Conservation (phyloP, 2,329 filamentous ascomycete genomes). For the Aspergillus vadensis region DNA sequence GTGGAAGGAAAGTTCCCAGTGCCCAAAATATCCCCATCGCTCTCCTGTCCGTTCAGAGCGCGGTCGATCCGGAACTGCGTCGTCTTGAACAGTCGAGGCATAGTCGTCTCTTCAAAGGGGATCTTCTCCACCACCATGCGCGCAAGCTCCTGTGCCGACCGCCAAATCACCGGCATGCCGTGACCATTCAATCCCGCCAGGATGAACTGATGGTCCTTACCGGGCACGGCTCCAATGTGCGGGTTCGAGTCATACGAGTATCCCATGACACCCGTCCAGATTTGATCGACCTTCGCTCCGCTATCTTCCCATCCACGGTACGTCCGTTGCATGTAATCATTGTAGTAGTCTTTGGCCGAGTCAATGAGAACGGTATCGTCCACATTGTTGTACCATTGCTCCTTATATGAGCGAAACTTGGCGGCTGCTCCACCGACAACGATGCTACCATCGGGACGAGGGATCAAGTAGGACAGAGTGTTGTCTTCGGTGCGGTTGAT, state of each 20-base stretch:
- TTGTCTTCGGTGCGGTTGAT: constrained; percentile 54
- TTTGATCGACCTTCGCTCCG: constrained; percentile 27
- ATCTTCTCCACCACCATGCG: constrained; percentile 50
- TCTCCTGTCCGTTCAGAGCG: constrained; percentile 23
- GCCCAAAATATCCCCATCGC: constrained; percentile 32
- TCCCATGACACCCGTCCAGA: constrained; percentile 53
- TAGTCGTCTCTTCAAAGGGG: constrained; percentile 28
- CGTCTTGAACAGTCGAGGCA: constrained; percentile 37
- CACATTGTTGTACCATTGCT: constrained; percentile 48
- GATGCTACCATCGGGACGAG: constrained; percentile 55
- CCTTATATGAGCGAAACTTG: constrained; percentile 24
- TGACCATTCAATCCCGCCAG: constrained; percentile 66
- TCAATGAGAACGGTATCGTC: constrained; percentile 54
- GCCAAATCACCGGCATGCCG: constrained; percentile 65
- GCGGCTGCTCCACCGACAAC: constrained; percentile 65
- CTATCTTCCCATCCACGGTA: constrained; percentile 41
- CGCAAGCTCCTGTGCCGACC: constrained; percentile 59
- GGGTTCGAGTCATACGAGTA: constrained; percentile 54
- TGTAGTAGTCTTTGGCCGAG: constrained; percentile 43
- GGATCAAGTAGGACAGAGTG: constrained; percentile 58
- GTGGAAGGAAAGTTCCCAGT: constrained; percentile 16
- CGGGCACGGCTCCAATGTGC: constrained; percentile 55
- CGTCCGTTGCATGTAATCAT: constrained; percentile 38
- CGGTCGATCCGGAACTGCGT: constrained; percentile 26
- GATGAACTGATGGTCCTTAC: constrained; percentile 54